phyloP scores from a whole-genome alignment of 345 rosid species.

The Rhizophora mangle region DNA sequence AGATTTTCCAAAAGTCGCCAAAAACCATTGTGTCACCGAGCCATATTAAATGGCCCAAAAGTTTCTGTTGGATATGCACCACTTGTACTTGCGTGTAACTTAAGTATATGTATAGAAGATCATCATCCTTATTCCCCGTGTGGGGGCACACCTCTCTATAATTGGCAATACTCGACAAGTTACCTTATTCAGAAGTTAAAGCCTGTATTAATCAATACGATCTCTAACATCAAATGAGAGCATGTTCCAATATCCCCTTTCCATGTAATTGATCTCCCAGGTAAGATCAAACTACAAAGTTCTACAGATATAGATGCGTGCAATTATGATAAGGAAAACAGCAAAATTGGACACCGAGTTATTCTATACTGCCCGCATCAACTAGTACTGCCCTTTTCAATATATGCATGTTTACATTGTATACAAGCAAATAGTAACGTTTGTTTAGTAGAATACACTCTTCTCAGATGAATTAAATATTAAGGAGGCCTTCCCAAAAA shows the following conservation, averaged over 20 bases:
- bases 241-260: background rate
- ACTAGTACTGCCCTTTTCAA: background rate
- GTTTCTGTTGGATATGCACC: slow-evolving; percentile 15
- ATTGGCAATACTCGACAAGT: background rate
- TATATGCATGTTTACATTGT: background rate
- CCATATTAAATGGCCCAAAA: slow-evolving; percentile 8
- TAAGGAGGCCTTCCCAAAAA: no score
- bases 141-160: slow-evolving; percentile 18
- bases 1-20: background rate
- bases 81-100: slow-evolving; percentile 5
- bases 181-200: background rate
- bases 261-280: background rate
- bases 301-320: no score
- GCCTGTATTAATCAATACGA: no score
- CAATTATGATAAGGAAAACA: no score
- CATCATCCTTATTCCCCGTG: background rate
- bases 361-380: no score
- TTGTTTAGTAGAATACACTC: background rate
- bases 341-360: no score
- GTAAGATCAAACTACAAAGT: background rate
- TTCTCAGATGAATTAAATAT: background rate
- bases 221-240: slow-evolving; percentile 1
- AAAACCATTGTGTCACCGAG: background rate
- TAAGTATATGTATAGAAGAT: background rate
- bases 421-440: background rate